Percentiles rank a stretch among this genome's conserved stretches.
Evolutionary conservation across 768 basidiomycete genomes (phyloP).

Genomic region (Stropharia rugosoannulata): DNA sequence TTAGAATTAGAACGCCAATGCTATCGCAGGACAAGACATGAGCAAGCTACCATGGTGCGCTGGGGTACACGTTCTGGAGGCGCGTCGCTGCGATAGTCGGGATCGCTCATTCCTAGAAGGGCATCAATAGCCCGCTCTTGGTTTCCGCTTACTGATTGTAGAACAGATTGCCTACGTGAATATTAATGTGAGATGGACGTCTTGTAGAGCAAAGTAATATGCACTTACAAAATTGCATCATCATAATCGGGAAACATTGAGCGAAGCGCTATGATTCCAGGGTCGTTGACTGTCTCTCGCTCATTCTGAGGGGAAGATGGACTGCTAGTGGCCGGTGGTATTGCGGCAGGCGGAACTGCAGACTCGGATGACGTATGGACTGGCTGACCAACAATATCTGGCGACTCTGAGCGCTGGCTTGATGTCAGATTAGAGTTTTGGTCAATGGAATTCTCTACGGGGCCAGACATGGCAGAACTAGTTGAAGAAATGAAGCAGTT

Average conservation of each 20-base stretch:
- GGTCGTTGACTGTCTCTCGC: conserved; percentile 34
- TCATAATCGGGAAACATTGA: conserved; percentile 85
- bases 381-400: neutral
- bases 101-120: conserved; percentile 85
- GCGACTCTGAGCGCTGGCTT: neutral
- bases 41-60: conserved; percentile 27
- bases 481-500: neutral
- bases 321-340: neutral
- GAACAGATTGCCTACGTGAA: conserved; percentile 54
- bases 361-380: neutral
- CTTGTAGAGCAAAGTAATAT: neutral
- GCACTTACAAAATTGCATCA: conserved; percentile 60
- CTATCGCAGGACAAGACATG: neutral
- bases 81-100: conserved; percentile 55
- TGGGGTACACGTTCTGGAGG: conserved; percentile 15
- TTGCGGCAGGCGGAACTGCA: neutral
- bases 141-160: conserved; percentile 69
- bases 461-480: neutral
- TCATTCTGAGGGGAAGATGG: neutral
- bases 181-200: neutral
- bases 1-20: neutral
- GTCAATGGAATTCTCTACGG: neutral
- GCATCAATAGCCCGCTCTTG: conserved; percentile 77
- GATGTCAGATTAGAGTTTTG: neutral
- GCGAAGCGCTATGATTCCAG: conserved; percentile 52